Conservation (phyloP, 768 basidiomycete species). For the Leccinum sublutescens region DNA sequence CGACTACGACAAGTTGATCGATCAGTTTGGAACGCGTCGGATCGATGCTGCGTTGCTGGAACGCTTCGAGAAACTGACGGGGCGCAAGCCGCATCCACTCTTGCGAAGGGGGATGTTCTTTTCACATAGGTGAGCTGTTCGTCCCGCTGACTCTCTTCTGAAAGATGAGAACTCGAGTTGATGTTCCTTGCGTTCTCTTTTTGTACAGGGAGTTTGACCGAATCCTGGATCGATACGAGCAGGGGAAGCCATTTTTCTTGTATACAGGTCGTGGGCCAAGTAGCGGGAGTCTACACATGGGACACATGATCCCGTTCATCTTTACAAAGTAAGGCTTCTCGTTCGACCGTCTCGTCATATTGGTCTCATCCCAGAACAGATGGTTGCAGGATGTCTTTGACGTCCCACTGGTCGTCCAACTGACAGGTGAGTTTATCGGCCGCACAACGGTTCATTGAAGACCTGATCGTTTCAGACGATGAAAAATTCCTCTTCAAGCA, state of each 20-base stretch:
- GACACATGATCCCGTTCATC: conserved; percentile 95
- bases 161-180: neutral
- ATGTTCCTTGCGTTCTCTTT: neutral
- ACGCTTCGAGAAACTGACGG: conserved; percentile 90
- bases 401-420: conserved; percentile 90
- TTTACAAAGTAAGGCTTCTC: conserved; percentile 81
- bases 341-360: neutral
- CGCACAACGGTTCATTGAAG: neutral
- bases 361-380: conserved; percentile 39
- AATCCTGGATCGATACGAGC: conserved; percentile 93
- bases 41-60: conserved; percentile 75
- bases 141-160: neutral
- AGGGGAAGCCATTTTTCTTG: conserved; percentile 95
- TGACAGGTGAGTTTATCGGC: conserved; percentile 64
- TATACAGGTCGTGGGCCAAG: conserved; percentile 98
- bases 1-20: conserved; percentile 94
- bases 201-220: conserved; percentile 78
- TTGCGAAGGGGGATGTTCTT: conserved; percentile 94
- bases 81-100: conserved; percentile 82
- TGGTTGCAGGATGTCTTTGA: conserved; percentile 98
- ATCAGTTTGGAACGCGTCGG: conserved; percentile 88
- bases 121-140: conserved; percentile 74
- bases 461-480: conserved; percentile 59
- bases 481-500: conserved; percentile 99
- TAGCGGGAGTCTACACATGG: conserved; percentile 95